Conservation (phyloP, 2,329 filamentous ascomycete species). For the Scolecobasidium constrictum region DNA sequence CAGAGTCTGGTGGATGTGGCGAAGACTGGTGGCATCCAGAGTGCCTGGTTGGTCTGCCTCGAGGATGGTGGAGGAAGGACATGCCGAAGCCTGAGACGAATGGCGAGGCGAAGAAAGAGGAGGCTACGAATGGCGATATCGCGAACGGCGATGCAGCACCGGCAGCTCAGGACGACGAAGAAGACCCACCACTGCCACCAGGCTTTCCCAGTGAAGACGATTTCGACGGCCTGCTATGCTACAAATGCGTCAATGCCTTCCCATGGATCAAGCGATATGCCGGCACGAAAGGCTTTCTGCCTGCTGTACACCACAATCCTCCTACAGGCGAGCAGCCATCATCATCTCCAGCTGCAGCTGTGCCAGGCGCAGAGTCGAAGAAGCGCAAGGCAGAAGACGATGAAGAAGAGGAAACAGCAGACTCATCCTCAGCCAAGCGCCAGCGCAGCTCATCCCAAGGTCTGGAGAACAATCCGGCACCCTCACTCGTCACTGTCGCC, state of each 20-base stretch:
- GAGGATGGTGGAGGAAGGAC: conserved; percentile 52
- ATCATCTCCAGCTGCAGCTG: not conserved
- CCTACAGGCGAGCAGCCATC: not conserved
- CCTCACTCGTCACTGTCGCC: conserved; percentile 9
- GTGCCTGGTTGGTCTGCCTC: conserved; percentile 71
- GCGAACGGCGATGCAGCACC: conserved; percentile 31
- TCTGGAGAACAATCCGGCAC: conserved; percentile 1
- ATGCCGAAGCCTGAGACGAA: not conserved
- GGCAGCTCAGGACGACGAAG: conserved; percentile 34
- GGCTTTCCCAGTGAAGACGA: conserved; percentile 83
- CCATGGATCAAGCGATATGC: conserved; percentile 91
- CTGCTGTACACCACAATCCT: conserved; percentile 43
- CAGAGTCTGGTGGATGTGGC: conserved; percentile 77
- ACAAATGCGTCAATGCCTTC: conserved; percentile 78
- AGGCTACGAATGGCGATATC: conserved; percentile 12
- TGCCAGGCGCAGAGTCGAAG: not conserved
- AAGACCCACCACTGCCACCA: conserved; percentile 58
- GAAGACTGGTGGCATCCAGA: conserved; percentile 98
- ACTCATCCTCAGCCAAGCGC: conserved; percentile 18
- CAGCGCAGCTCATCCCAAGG: conserved; percentile 34
- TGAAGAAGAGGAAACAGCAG: conserved; percentile 19
- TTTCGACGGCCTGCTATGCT: conserved; percentile 86
- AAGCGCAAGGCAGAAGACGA: conserved; percentile 3
- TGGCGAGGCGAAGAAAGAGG: not conserved
- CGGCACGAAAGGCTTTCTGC: conserved; percentile 66